Base-by-base conservation (phyloP, 495 filamentous ascomycete species). In the Aspergillus bertholletiae region DNA sequence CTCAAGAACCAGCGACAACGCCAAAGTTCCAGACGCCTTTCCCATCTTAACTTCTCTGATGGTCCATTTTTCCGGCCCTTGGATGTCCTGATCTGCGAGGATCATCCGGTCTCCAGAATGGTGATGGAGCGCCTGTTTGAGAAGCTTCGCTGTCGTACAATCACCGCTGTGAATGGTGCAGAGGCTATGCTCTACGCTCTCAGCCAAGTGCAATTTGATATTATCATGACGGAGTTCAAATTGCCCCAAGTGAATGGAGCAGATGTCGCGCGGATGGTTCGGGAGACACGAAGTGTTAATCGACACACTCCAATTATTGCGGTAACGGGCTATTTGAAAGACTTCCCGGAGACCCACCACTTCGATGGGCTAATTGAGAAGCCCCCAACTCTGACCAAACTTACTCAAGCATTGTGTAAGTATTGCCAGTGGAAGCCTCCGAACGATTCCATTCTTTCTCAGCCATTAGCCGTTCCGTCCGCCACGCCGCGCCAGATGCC, bases 71-170 rank as follows among this genome's bases (percentile, higher is more conserved):
- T 96, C 71, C 84, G 95, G 20, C 90, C 94, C 45, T 71, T 98
- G 35, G 92, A 98, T 71, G 88, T 98, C 18, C 80, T 98, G 26
- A 92, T 98, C 49, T 97, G 94, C 68, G 94, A 98, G 73, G 95
- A 97, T 68, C 94, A 97, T 65, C 95, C 95, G 1, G 91, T 97
- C n/a, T 96, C 93, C 15, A 83, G 92, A 43, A 78, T 97, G 70
- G 92, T 98, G 21, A 96, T 97, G 94, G 94, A 97, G 65, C 90
- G 92, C 54, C 74, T 97, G 6, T 83, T 97, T 41, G 95, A 97
- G 69, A 97, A 96, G 72, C 79, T 98, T 32, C 86, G 88, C 30
- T 98, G 94, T 61, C 88, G 95, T 17, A 96, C 92, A n/a, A 96
- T 98, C 56, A 86, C 89, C 15, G 94, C 91, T 2, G 78, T 83